Evolutionary conservation across 192 early-diverging fungal species (phyloP).

Genomic region (Podila horticola): DNA sequence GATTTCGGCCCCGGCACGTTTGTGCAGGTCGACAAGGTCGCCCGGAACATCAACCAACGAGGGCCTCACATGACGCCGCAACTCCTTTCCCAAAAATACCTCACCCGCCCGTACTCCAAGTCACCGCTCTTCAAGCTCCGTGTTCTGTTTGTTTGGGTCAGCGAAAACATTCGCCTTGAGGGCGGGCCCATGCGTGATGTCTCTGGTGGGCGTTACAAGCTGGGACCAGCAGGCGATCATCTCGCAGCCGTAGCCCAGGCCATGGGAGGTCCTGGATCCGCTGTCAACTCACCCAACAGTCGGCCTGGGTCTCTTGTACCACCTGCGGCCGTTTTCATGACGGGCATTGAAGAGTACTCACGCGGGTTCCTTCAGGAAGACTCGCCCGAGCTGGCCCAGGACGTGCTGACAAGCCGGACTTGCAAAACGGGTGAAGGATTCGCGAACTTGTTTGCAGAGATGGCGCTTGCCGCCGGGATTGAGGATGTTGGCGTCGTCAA

Average conservation of each 20-base stretch:
- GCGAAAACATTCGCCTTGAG: conserved; percentile 67
- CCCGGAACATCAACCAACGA: conserved; percentile 69
- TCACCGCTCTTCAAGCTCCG: conserved; percentile 68
- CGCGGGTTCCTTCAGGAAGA: conserved; percentile 46
- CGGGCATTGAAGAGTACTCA: conserved; percentile 32
- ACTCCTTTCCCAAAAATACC: conserved; percentile 68
- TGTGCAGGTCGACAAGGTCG: conserved; percentile 72
- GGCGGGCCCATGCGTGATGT: conserved; percentile 38
- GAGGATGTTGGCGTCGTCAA: conserved; percentile 56
- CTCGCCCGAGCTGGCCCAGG: conserved; percentile 52
- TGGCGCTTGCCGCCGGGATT: conserved; percentile 63
- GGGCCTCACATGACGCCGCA: conserved; percentile 69
- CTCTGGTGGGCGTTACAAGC: conserved; percentile 43
- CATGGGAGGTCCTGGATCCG: background rate
- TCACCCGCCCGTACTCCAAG: conserved; percentile 71
- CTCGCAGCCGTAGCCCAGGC: background rate
- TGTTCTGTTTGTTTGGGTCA: conserved; percentile 75
- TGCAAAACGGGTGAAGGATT: conserved; percentile 61
- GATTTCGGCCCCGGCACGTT: conserved; percentile 54
- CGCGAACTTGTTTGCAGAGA: conserved; percentile 61
- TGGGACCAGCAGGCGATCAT: conserved; percentile 28
- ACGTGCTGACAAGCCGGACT: conserved; percentile 45
- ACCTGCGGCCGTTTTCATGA: conserved; percentile 15
- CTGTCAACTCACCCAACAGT: conserved; percentile 8
- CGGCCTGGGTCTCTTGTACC: background rate